Evolutionary conservation across 2,329 filamentous ascomycete species (phyloP), one percentile per base, ranked within the genome.

Genomic region (Diplodia intermedia): DNA sequence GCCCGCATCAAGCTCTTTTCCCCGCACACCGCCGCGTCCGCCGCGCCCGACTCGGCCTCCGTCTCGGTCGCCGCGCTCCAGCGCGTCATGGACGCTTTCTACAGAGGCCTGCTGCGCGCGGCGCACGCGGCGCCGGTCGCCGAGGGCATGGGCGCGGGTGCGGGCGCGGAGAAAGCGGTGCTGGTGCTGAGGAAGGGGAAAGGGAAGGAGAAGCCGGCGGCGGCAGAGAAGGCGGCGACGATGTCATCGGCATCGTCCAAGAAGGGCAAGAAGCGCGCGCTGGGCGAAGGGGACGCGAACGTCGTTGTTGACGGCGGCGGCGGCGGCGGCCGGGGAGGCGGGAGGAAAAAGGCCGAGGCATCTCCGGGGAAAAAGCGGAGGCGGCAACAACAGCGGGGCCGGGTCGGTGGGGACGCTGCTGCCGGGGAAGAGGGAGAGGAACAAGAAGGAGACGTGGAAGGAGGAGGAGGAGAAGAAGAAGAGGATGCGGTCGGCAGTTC

Each of bases 1-100:
- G 36, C 36, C 15, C 79, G 78, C 43, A 71, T 83, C 7, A 83
- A 83, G 71, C 67, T 80, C 67, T 80, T 69, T 53, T 71, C 71
- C 68, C 78, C 57, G 73, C 7, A 72, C 76, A 11, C 47, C 1
- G 53, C 54, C 3, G 31, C 47, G 23, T 18, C 18, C 38, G 31
- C 52, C 23, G 65, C 52, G 12, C 38, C 36, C 11, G 53, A 31
- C 5, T 20, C 54, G 1, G 9, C 14, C 7, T 12, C n/a, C 15
- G 14, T 29, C 8, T 72, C 71, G 6, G 40, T 70, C 73, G 12
- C 69, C 69, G 31, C 12, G 47, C n/a, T 65, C 11, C 23, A 33
- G 31, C n/a, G 23, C 62, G 60, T 60, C 9, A 20, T 69, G 1
- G 26, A 50, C 2, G 53, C 33, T n/a, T 40, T 69, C 11, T 68